Evolutionary conservation across 768 basidiomycete species (phyloP), one percentile per base, ranked within the genome.

Genomic region (Lepiota venenata): DNA sequence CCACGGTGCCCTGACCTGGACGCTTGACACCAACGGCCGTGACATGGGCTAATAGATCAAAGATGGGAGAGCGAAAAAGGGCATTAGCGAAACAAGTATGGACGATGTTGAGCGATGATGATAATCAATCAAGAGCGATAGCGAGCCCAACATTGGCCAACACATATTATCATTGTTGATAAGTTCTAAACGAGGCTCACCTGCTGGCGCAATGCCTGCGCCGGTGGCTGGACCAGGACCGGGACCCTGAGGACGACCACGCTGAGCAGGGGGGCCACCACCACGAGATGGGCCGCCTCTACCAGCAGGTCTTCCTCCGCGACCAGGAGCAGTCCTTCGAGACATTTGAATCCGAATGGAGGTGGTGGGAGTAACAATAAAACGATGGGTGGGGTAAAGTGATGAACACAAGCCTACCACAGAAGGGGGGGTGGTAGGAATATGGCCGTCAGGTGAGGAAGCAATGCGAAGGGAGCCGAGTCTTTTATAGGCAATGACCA

Each of bases 101-200:
- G 32, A 8, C 32, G 9, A 32, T 8, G 32, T 32, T 3, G 3
- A 32, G 9, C 32, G 32, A 32, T 87, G 84, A 55, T 87, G 85
- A 52, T 87, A 85, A 47, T 78, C 71, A 73, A 0, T 58, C 63
- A 9, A 78, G 69, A 0, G 83, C 75, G 9, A 81, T 73, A 0
- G 66, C 60, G 8, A 73, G 68, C 10, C 61, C 60, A 59, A 81
- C 83, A 46, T 80, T 88, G 22, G 62, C 65, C n/a, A 58, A 25
- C 32, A 11, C 32, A 10, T 85, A 72, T 55, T 74, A 76, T 36
- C 84, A 83, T 45, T 56, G 49, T 53, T 32, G 49, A 62, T 61
- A 60, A 55, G 11, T 29, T 27, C 27, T 20, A 25, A n/a, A 20
- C 10, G 43, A 47, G 38, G 66, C 67, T 68, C 61, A 71, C 69